Percentiles rank a stretch among this genome's conserved stretches.
These are phyloP conservation scores for Pestalotiopsis fici DNA, from an alignment of 2,329 filamentous ascomycete species.

Conservation along the genomic window DNA sequence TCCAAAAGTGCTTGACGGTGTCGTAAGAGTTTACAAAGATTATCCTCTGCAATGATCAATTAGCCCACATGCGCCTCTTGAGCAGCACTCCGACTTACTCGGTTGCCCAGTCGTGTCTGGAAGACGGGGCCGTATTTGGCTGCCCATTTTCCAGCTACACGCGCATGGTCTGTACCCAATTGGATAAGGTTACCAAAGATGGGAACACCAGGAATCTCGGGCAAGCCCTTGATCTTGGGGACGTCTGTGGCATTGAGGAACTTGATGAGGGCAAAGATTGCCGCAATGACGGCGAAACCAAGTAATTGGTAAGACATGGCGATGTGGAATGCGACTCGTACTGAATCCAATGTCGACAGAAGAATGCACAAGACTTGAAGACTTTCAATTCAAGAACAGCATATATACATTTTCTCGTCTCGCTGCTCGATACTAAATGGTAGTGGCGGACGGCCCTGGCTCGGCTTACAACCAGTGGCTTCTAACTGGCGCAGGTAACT, in stretches of 20 bases:
- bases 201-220: constrained; percentile 6
- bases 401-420: neutral
- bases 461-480: neutral
- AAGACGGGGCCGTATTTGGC: constrained; percentile 6
- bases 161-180: constrained; percentile 4
- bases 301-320: constrained; percentile 8
- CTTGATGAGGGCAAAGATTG: constrained; percentile 1
- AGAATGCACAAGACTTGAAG: neutral
- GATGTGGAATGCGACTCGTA: neutral
- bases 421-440: neutral
- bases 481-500: neutral
- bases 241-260: constrained; percentile 6
- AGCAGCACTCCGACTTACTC: neutral
- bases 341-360: neutral
- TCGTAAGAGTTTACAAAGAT: constrained; percentile 50
- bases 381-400: neutral
- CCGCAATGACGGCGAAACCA: constrained; percentile 2
- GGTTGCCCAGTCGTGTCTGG: constrained; percentile 5
- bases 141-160: constrained; percentile 5
- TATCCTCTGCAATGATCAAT: neutral
- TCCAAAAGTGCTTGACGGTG: constrained; percentile 51
- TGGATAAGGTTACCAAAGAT: constrained; percentile 6
- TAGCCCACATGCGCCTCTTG: neutral
- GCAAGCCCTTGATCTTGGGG: constrained; percentile 2
- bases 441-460: neutral